phyloP scores from a whole-genome alignment of 148 eudicot genomes.

The Fagopyrum homotropicum region DNA sequence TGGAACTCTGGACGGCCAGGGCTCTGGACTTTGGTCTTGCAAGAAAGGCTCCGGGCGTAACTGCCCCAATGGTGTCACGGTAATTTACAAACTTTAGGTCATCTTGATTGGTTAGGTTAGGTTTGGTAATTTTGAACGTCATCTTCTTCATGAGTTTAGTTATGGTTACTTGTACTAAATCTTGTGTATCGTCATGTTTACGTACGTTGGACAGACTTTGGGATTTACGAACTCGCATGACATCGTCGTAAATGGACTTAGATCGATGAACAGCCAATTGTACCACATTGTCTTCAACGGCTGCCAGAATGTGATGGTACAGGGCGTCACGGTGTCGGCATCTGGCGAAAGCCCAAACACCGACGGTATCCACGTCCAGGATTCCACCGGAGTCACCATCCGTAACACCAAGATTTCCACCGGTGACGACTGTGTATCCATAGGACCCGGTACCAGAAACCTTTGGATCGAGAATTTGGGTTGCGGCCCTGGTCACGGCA shows the following conservation, averaged over 20 bases:
- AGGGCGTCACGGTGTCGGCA: conserved; percentile 5
- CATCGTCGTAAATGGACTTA: not conserved
- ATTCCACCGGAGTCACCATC: not conserved
- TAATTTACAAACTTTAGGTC: not conserved
- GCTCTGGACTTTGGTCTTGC: conserved; percentile 25
- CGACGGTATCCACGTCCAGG: conserved; percentile 9
- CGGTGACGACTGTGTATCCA: conserved; percentile 13
- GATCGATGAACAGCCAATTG: conserved; percentile 6
- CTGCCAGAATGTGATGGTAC: not conserved
- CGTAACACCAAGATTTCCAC: conserved; percentile 11
- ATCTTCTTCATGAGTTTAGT: too few relatives aligned
- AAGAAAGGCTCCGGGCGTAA: conserved; percentile 10
- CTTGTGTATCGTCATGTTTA: not conserved
- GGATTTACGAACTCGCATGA: not conserved
- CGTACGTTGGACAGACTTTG: conserved; percentile 1
- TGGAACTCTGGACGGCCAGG: conserved; percentile 38
- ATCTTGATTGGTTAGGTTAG: too few relatives aligned
- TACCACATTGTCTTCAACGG: conserved; percentile 4
- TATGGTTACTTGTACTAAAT: too few relatives aligned
- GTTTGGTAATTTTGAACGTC: too few relatives aligned
- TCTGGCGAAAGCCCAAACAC: conserved; percentile 8
- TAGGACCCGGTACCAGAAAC: conserved; percentile 12
- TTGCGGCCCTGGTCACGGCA: conserved; percentile 14
- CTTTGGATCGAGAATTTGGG: not conserved
- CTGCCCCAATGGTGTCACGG: conserved; percentile 41